Percentiles rank a stretch among this genome's conserved stretches.
phyloP scores from a whole-genome alignment of 306 rosid genomes.

The Hippophae tibetana region DNA sequence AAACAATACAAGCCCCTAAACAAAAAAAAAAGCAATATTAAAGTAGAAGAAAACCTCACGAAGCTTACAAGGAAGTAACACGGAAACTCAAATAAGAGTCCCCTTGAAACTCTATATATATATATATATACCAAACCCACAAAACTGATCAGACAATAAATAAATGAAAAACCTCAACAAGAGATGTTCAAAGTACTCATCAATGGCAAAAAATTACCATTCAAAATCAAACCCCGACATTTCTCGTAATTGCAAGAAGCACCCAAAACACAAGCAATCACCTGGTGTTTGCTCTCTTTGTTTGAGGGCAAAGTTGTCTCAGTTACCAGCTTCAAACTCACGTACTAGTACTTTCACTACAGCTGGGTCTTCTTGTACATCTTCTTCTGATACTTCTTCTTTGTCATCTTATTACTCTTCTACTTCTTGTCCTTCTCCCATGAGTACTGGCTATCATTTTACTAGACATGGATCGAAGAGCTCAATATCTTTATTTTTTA shows the following conservation, averaged over 20 bases:
- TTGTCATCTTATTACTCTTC: slow-evolving; percentile 36
- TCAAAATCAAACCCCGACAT: slow-evolving; percentile 10
- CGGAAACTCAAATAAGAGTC: no score
- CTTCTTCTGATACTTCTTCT: slow-evolving; percentile 7
- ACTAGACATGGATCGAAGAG: slow-evolving; percentile 4
- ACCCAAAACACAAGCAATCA: slow-evolving; percentile 67
- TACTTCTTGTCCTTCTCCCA: slow-evolving; percentile 49
- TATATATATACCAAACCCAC: no score
- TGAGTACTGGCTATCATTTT: slow-evolving; percentile 8
- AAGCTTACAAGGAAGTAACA: no score
- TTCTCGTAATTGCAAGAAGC: slow-evolving; percentile 47
- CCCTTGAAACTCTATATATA: no score
- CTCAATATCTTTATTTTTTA: slow-evolving; percentile 6
- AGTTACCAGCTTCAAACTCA: slow-evolving; percentile 12
- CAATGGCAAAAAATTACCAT: no score
- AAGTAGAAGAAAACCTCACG: no score
- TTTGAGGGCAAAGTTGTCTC: slow-evolving; percentile 43
- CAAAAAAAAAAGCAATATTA: no score
- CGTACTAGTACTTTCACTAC: slow-evolving; percentile 2
- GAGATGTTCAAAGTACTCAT: slow-evolving; percentile 15
- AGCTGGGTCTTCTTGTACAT: slow-evolving; percentile 16
- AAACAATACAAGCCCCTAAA: no score
- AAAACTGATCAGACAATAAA: not conserved
- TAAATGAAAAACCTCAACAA: slow-evolving; percentile 23
- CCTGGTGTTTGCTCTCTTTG: slow-evolving; percentile 87